Conservation (phyloP, 768 basidiomycete species). For the Bullera alba region DNA sequence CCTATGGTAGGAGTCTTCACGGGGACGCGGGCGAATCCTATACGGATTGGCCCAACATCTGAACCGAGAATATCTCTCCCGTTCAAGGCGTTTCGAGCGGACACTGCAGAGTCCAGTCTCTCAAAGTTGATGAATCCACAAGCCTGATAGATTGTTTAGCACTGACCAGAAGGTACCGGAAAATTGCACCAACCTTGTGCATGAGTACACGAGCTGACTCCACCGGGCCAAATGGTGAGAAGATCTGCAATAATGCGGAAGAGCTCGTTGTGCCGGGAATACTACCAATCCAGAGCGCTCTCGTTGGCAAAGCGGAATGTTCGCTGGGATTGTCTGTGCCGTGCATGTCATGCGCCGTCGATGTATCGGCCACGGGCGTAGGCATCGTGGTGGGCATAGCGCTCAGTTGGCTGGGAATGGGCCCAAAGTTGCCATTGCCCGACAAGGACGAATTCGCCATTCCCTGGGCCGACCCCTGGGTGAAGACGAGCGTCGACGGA, state of each 20-base stretch:
- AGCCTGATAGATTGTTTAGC: constrained; percentile 12
- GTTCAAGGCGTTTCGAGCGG: constrained; percentile 90
- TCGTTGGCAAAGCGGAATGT: constrained; percentile 75
- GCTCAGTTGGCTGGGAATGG: not conserved
- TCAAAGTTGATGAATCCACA: constrained; percentile 78
- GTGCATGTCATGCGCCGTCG: no score
- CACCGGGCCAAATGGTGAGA: constrained; percentile 94
- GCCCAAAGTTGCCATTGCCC: not conserved
- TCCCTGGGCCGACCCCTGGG: no score
- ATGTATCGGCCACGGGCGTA: not conserved
- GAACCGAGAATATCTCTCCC: constrained; percentile 92
- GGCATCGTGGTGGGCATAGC: not conserved
- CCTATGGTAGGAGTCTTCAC: constrained; percentile 54
- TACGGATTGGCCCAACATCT: constrained; percentile 92
- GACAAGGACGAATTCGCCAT: no score
- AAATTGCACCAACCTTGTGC: constrained; percentile 91
- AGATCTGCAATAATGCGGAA: constrained; percentile 87
- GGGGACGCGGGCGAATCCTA: constrained; percentile 94
- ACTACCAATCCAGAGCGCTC: constrained; percentile 95
- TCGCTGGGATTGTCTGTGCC: constrained; percentile 12
- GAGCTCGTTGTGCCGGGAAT: constrained; percentile 94
- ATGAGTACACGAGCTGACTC: constrained; percentile 93
- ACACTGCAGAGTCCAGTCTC: constrained; percentile 88
- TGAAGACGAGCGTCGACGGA: constrained; percentile 42
- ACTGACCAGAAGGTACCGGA: constrained; percentile 47